A percentile compares a stretch with the other conserved stretches of the same genome.
Conservation (phyloP, 176 grass and related monocot species). For the Aegilops sharonensis region DNA sequence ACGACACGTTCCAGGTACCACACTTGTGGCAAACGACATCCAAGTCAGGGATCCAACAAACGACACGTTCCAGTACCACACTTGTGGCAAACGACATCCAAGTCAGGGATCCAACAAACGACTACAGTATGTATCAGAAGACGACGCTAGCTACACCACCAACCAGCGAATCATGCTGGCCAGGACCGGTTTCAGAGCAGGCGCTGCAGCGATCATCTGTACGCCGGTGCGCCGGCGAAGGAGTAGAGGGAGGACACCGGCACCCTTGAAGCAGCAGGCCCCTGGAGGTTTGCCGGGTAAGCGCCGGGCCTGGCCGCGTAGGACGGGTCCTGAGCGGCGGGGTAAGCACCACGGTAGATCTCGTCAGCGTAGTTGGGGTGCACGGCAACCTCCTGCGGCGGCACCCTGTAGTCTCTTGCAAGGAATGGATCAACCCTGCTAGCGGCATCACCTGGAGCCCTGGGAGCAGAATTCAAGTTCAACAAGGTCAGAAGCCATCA, state of each 20-base stretch:
- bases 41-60: too few relatives aligned
- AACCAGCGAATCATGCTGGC: neutral
- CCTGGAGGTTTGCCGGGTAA: constrained; percentile 32
- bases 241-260: constrained; percentile 54
- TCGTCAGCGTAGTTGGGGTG: constrained; percentile 35
- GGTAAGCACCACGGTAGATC: constrained; percentile 46
- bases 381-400: constrained; percentile 18
- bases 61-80: too few relatives aligned
- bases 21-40: too few relatives aligned
- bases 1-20: too few relatives aligned
- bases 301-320: constrained; percentile 17
- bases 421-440: constrained; percentile 8
- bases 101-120: neutral
- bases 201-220: constrained; percentile 28
- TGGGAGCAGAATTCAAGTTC: constrained; percentile 24
- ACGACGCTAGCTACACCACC: neutral
- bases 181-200: neutral
- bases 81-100: neutral
- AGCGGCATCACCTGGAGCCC: neutral
- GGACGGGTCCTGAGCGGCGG: constrained; percentile 22
- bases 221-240: constrained; percentile 42
- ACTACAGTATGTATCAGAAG: neutral
- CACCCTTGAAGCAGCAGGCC: constrained; percentile 25
- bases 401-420: constrained; percentile 38
- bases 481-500: constrained; percentile 10